phyloP scores from a whole-genome alignment of 2,329 filamentous ascomycete species.

The Drechslera avenae region DNA sequence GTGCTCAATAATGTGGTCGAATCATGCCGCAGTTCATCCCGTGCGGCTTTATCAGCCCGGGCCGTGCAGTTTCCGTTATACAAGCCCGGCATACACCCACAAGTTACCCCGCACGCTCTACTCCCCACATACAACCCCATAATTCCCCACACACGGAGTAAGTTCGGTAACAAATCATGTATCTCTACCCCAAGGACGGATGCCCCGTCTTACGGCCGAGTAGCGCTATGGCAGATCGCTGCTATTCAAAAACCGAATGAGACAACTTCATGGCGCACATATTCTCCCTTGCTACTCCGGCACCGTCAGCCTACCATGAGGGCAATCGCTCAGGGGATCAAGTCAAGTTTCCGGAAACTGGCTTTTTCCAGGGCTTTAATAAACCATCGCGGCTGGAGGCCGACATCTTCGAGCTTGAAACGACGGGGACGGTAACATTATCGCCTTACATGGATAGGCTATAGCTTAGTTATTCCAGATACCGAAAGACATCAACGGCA shows the following conservation, averaged over 20 bases:
- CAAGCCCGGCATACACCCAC: conserved; percentile 3
- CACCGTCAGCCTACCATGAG: conserved; percentile 31
- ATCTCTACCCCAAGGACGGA: too few species aligned
- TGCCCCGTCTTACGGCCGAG: too few species aligned
- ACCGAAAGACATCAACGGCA: conserved; percentile 52
- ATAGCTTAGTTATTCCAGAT: conserved; percentile 28
- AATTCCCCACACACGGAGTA: conserved; percentile 7
- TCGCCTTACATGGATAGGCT: too few species aligned
- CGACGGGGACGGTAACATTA: conserved; percentile 37
- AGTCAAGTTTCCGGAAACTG: conserved; percentile 41
- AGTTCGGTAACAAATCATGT: conserved; percentile 5
- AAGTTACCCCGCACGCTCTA: conserved; percentile 18
- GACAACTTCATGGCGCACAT: conserved; percentile 39
- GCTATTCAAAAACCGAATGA: too few species aligned
- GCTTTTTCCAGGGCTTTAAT: conserved; percentile 50
- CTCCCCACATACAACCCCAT: conserved; percentile 18
- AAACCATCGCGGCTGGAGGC: conserved; percentile 49
- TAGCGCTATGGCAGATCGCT: too few species aligned
- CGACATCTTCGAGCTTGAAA: conserved; percentile 49
- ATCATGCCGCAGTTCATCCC: conserved; percentile 1
- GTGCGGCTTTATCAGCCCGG: conserved; percentile 17
- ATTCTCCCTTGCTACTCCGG: conserved; percentile 38
- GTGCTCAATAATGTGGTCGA: not conserved
- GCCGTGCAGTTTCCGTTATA: not conserved
- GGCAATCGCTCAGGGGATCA: conserved; percentile 32